These are phyloP conservation scores for Penicillium cataractarum DNA, from an alignment of 495 filamentous ascomycete genomes.

Conservation along the genomic window DNA sequence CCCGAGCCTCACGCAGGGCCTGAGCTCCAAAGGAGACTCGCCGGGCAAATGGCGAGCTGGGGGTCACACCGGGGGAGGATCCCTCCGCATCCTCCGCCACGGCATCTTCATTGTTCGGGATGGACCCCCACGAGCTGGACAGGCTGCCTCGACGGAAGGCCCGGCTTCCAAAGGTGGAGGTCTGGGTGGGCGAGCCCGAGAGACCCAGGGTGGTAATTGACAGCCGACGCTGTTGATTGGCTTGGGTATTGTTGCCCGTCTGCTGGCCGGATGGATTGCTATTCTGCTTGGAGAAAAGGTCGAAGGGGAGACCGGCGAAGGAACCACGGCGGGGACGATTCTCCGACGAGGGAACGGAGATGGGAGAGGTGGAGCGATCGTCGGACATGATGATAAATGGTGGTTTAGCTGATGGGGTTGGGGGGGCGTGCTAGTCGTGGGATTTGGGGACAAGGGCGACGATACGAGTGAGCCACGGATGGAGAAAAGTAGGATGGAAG, in stretches of 20 bases:
- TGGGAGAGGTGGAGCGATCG: slow-evolving; percentile 52
- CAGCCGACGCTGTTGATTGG: slow-evolving; percentile 78
- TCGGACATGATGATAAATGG: slow-evolving; percentile 46
- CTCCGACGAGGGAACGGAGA: slow-evolving; percentile 46
- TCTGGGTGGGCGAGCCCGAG: slow-evolving; percentile 72
- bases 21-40: slow-evolving; percentile 91
- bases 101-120: slow-evolving; percentile 83
- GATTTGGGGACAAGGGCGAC: slow-evolving; percentile 6
- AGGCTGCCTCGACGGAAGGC: slow-evolving; percentile 71
- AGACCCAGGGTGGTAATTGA: slow-evolving; percentile 86
- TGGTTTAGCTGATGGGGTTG: not conserved
- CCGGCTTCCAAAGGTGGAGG: slow-evolving; percentile 53
- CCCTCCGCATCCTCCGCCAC: slow-evolving; percentile 81
- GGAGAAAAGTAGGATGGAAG: not conserved
- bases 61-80: slow-evolving; percentile 48
- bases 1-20: slow-evolving; percentile 72
- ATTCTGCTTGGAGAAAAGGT: slow-evolving; percentile 48
- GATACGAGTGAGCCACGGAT: not conserved
- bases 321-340: slow-evolving; percentile 51
- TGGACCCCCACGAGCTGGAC: slow-evolving; percentile 69
- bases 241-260: slow-evolving; percentile 58
- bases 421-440: not conserved
- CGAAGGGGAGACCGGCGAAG: slow-evolving; percentile 50
- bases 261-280: slow-evolving; percentile 20
- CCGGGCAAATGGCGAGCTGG: slow-evolving; percentile 76